phyloP scores from a whole-genome alignment of 768 basidiomycete genomes.

The Trametes gibbosa region DNA sequence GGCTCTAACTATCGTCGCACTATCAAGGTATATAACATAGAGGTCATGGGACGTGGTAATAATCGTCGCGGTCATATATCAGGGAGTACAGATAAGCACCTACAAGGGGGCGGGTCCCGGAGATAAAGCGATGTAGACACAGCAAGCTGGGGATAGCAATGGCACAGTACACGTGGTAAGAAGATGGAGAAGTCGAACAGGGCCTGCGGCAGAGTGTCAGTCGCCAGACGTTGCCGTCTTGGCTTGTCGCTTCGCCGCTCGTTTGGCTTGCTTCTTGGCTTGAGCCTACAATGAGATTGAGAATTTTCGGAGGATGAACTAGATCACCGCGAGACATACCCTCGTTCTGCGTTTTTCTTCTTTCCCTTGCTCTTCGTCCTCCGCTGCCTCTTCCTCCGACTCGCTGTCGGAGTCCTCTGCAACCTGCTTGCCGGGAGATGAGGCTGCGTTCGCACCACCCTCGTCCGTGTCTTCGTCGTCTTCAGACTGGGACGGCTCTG shows the following conservation, averaged over 20 bases:
- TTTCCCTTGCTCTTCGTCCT: conserved; percentile 21
- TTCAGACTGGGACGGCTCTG: conserved; percentile 13
- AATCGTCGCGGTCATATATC: background rate
- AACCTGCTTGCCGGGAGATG: conserved; percentile 13
- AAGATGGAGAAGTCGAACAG: background rate
- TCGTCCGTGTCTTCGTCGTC: conserved; percentile 12
- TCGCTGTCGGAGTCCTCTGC: conserved; percentile 17
- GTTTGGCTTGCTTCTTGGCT: conserved; percentile 28
- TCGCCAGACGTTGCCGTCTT: conserved; percentile 10
- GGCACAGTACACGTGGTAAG: conserved; percentile 14
- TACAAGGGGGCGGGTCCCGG: conserved; percentile 6
- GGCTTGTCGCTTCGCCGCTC: conserved; percentile 22
- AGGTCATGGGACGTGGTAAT: background rate
- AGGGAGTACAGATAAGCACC: conserved; percentile 10
- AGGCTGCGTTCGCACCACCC: conserved; percentile 8
- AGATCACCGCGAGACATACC: conserved; percentile 17
- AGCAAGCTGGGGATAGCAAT: conserved; percentile 18
- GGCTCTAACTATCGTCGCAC: background rate
- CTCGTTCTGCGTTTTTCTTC: conserved; percentile 33
- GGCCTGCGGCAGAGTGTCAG: background rate
- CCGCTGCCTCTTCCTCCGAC: conserved; percentile 19
- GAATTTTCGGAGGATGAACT: background rate
- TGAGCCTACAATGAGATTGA: conserved; percentile 21
- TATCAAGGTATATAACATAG: conserved; percentile 11
- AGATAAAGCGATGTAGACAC: conserved; percentile 21